Conservation (phyloP, 176 grass and related monocot genomes). For the Oryza glumipatula region DNA sequence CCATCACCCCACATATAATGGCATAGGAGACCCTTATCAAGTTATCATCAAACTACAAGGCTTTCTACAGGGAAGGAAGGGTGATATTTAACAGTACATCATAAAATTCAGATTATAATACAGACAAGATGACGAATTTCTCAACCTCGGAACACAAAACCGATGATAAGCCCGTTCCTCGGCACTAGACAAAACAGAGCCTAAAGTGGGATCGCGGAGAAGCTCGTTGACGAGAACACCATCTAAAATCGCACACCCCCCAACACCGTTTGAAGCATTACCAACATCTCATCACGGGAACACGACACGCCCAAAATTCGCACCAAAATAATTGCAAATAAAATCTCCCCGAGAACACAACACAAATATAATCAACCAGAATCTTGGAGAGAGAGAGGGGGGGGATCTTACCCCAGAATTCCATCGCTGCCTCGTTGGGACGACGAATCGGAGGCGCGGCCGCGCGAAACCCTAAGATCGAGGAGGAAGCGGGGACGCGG, state of each 20-base stretch:
- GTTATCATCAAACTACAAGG: too few species aligned
- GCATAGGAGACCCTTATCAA: too few species aligned
- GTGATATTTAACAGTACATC: background rate
- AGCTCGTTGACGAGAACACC: background rate
- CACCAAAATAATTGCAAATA: background rate
- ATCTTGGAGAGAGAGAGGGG: background rate
- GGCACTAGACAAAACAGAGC: background rate
- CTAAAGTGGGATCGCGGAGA: background rate
- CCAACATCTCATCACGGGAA: background rate
- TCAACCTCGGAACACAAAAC: background rate
- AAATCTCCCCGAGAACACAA: background rate
- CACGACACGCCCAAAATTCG: background rate
- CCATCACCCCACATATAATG: too few species aligned
- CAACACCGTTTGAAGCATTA: background rate
- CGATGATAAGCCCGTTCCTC: background rate
- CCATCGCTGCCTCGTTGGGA: slow-evolving; percentile 19
- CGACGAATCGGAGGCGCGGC: slow-evolving; percentile 21
- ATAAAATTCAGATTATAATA: background rate
- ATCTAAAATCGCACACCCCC: background rate
- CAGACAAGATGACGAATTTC: background rate
- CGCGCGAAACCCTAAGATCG: background rate
- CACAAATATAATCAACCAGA: background rate
- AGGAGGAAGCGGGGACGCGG: background rate
- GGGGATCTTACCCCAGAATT: slow-evolving; percentile 47
- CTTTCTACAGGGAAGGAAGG: too few species aligned